These are phyloP conservation scores for Quercus mongolica DNA, from an alignment of 306 rosid genomes.

Conservation along the genomic window DNA sequence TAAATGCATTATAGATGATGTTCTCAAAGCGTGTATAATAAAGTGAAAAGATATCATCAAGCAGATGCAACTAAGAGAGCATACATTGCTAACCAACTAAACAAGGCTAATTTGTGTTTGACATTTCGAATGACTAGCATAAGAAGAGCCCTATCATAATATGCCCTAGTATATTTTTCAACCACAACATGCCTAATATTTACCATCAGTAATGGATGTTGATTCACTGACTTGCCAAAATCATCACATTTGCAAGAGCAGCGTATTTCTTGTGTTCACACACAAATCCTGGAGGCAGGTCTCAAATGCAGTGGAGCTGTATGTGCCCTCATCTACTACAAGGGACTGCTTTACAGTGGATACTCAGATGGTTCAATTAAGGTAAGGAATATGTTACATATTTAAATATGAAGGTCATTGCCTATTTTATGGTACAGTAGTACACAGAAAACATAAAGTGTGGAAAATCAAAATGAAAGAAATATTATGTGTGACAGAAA, in stretches of 20 bases:
- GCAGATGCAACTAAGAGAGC: not conserved
- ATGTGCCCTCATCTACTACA: constrained; percentile 71
- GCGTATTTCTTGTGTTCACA: constrained; percentile 84
- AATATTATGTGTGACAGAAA: not conserved
- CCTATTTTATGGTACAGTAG: not conserved
- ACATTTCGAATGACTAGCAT: not conserved
- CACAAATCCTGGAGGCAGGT: constrained; percentile 75
- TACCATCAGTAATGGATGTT: constrained; percentile 2
- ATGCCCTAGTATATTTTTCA: not conserved
- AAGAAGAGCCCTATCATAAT: not conserved
- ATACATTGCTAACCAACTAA: not conserved
- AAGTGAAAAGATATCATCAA: not conserved
- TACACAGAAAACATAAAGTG: constrained; percentile 4
- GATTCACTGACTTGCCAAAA: constrained; percentile 16
- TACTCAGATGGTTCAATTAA: constrained; percentile 76
- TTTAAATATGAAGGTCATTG: not conserved
- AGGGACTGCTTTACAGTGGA: constrained; percentile 72
- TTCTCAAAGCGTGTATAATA: not conserved
- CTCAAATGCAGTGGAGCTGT: constrained; percentile 48
- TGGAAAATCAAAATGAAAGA: not conserved
- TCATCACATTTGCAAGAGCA: constrained; percentile 49
- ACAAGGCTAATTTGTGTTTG: not conserved
- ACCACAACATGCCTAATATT: not conserved
- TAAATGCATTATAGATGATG: not conserved
- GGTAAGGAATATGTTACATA: constrained; percentile 32